These are phyloP conservation scores for Auricularia auricula-judae DNA, from an alignment of 768 basidiomycete species.

Conservation along the genomic window DNA sequence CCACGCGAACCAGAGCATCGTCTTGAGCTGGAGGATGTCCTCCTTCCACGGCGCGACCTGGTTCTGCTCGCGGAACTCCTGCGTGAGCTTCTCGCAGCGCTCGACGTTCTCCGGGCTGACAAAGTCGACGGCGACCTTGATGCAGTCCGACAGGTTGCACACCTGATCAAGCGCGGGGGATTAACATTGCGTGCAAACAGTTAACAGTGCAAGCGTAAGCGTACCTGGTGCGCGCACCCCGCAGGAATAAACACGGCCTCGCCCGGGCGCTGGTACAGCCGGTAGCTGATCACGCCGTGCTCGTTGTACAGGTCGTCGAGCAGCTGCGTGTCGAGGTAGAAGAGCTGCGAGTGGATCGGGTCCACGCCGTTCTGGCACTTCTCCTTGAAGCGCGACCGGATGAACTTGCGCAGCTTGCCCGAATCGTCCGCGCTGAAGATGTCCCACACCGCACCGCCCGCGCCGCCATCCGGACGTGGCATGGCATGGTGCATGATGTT, in stretches of 20 bases:
- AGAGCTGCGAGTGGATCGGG: slow-evolving; percentile 84
- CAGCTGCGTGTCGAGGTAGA: slow-evolving; percentile 66
- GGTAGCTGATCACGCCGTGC: slow-evolving; percentile 62
- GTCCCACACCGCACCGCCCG: slow-evolving; percentile 87
- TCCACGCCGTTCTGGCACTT: slow-evolving; percentile 41
- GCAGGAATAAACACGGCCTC: slow-evolving; percentile 95
- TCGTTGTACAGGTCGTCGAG: slow-evolving; percentile 56
- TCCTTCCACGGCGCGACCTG: slow-evolving; percentile 85
- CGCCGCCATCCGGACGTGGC: slow-evolving; percentile 40
- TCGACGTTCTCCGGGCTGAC: slow-evolving; percentile 87
- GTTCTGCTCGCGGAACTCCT: slow-evolving; percentile 86
- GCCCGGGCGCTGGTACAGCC: slow-evolving; percentile 83
- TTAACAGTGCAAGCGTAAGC: neutral
- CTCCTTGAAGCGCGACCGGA: slow-evolving; percentile 51
- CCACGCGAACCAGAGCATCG: slow-evolving; percentile 95
- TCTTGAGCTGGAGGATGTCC: slow-evolving; percentile 82
- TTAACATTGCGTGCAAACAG: slow-evolving; percentile 6
- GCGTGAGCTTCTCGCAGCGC: slow-evolving; percentile 75
- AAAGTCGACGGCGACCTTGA: slow-evolving; percentile 93
- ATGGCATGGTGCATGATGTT: slow-evolving; percentile 75
- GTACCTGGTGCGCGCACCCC: slow-evolving; percentile 82
- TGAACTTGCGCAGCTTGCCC: slow-evolving; percentile 61
- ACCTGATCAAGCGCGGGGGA: slow-evolving; percentile 37
- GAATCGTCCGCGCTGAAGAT: slow-evolving; percentile 77
- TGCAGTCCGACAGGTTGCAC: slow-evolving; percentile 85